Evolutionary conservation across 2,329 filamentous ascomycete species (phyloP), one percentile per base, ranked within the genome.

Genomic region (Lachnellula willkommii): DNA sequence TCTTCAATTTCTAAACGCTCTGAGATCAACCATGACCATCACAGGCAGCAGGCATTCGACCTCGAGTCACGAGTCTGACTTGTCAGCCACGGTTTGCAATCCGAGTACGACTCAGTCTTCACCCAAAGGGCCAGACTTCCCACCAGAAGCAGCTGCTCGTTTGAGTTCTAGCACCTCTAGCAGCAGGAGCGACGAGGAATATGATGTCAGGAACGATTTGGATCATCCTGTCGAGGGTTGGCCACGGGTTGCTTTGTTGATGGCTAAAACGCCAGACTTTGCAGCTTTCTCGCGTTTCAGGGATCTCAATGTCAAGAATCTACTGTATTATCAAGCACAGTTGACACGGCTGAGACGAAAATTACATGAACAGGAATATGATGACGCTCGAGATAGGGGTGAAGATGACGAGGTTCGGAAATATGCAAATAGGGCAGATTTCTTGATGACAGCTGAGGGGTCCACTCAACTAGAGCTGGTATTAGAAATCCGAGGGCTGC

Each of bases 311-410:
- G 48, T 58, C 39, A 58, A 53, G 39, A 58, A 47, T 17, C 22
- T 58, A 9, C 43, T 58, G 11, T 58, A 58, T 32, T 58, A 58
- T 43, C 56, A 58, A 53, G 52, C 53, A 0, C 36, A 58, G n/a
- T 14, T 58, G 12, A 26, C 47, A 36, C 12, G 5, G 6, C 35
- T 58, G 26, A 50, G 47, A 47, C 8, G 26, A 11, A 20, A 55
- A 17, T 26, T 58, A 3, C 40, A 47, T 2, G 24, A 47, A 11
- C n/a, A 39, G 17, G 56, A 58, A 39, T 47, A 22, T 28, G 39
- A 58, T 2, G 56, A 58, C 39, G 46, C 20, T 37, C 22, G 20
- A 1, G 20, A 42, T 5, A 28, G 28, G 9, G 8, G 28, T 28
- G 52, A 47, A 3, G 45, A 47, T 11, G 24, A 14, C 12, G 4